A percentile compares a stretch with the other conserved stretches of the same genome.
phyloP scores from a whole-genome alignment of 1,139 yeast genomes.

The Suhomyces guaymorum region DNA sequence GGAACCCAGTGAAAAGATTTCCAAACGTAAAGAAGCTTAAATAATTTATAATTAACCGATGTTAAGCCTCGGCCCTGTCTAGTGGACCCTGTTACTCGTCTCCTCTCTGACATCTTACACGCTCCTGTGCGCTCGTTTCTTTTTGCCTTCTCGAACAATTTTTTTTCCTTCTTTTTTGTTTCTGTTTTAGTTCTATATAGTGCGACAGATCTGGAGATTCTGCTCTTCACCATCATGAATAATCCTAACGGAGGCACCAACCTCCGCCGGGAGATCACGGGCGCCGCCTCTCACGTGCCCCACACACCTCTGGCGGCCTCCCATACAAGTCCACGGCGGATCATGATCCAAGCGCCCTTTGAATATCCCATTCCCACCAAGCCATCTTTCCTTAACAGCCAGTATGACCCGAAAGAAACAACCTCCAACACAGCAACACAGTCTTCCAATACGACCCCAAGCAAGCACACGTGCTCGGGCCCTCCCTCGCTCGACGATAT shows the following conservation, averaged over 20 bases:
- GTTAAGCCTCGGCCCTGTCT: no score
- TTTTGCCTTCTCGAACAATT: slow-evolving; percentile 14
- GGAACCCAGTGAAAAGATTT: no score
- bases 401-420: slow-evolving; percentile 2
- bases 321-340: no score
- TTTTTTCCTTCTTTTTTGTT: slow-evolving; percentile 12
- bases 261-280: no score
- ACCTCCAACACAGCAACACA: neutral
- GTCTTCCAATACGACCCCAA: neutral
- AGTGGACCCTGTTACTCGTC: neutral
- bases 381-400: slow-evolving; percentile 15
- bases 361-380: slow-evolving; percentile 18
- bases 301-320: no score
- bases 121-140: slow-evolving; percentile 9
- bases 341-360: no score
- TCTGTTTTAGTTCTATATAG: slow-evolving; percentile 10
- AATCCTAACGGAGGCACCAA: slow-evolving; percentile 4
- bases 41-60: no score
- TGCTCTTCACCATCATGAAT: slow-evolving; percentile 4
- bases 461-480: slow-evolving; percentile 1
- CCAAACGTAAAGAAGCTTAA: no score
- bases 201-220: slow-evolving; percentile 3
- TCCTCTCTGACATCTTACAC: neutral
- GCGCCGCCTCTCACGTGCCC: no score
- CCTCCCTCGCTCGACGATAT: slow-evolving; percentile 21